A percentile compares a stretch with the other conserved stretches of the same genome.
Evolutionary conservation across 345 rosid genomes (phyloP).

Genomic region (Ceriops decandra): DNA sequence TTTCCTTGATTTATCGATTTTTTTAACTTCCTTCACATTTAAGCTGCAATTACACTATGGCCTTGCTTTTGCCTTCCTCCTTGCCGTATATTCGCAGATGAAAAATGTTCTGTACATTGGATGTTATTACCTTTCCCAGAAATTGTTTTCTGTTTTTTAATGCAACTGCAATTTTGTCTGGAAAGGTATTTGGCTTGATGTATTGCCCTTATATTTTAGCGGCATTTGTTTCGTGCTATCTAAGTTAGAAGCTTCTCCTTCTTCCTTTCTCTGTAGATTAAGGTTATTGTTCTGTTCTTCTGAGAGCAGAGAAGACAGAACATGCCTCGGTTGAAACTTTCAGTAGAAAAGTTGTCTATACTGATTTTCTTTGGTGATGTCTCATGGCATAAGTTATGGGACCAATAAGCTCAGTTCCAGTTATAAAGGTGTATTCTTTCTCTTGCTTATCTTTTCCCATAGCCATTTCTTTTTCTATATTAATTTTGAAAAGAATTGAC

Average conservation of each 20-base stretch:
- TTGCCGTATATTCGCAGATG: too few relatives aligned
- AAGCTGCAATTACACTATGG: too few relatives aligned
- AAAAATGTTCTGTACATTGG: too few relatives aligned
- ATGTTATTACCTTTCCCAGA: too few relatives aligned
- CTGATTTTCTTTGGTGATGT: constrained; percentile 4
- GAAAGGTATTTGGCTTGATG: too few relatives aligned
- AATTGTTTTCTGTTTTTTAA: too few relatives aligned
- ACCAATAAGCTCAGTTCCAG: constrained; percentile 2
- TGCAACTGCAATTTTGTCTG: too few relatives aligned
- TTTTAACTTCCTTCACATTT: too few relatives aligned
- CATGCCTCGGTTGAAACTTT: constrained; percentile 4
- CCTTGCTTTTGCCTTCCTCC: too few relatives aligned
- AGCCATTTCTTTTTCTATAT: neutral
- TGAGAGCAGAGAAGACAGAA: constrained; percentile 6
- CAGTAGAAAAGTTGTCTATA: constrained; percentile 1
- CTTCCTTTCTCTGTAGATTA: neutral
- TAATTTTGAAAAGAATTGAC: neutral
- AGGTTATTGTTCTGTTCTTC: constrained; percentile 19
- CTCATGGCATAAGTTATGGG: constrained; percentile 12
- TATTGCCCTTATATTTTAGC: neutral
- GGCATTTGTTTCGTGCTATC: too few relatives aligned
- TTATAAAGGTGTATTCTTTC: neutral
- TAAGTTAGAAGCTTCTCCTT: too few relatives aligned
- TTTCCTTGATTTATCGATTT: too few relatives aligned
- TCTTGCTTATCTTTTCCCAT: neutral